These are phyloP conservation scores for Asterochloris sp. DNA, from an alignment of 139 green algal species.

Conservation along the genomic window DNA sequence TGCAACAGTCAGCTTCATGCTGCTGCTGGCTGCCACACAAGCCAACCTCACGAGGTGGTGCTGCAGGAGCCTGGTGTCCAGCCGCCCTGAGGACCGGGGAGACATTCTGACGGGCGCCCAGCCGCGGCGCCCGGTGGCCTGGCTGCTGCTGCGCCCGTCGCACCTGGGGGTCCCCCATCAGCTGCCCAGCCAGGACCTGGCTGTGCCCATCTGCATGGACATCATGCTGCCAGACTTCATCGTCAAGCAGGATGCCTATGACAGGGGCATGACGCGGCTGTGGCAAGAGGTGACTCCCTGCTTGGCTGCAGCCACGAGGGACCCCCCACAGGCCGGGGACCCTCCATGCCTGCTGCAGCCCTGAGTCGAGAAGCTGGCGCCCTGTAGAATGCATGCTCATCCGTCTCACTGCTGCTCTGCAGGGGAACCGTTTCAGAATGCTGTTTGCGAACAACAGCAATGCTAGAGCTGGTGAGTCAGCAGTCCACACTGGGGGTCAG, in stretches of 20 bases:
- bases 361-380: no score
- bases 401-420: no score
- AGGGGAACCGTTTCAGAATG: no score
- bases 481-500: no score
- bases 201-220: conserved; percentile 53
- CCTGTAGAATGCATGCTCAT: no score
- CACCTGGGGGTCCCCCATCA: conserved; percentile 25
- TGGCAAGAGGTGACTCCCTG: conserved; percentile 66
- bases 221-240: conserved; percentile 72
- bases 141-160: conserved; percentile 64
- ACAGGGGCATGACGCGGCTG: conserved; percentile 34
- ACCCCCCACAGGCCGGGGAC: no score
- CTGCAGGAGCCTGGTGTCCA: conserved; percentile 18
- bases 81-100: not conserved
- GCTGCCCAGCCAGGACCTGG: conserved; percentile 16
- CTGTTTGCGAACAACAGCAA: no score
- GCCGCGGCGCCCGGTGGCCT: conserved; percentile 53
- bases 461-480: no score
- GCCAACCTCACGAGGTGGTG: not conserved
- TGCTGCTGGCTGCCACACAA: no score
- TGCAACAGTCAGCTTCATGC: no score
- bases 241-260: conserved; percentile 48
- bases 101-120: conserved; percentile 15
- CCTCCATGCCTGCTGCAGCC: no score
- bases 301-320: no score